Evolutionary conservation across 139 green algal species (phyloP).

Genomic region (Spirogloea muscicola): DNA sequence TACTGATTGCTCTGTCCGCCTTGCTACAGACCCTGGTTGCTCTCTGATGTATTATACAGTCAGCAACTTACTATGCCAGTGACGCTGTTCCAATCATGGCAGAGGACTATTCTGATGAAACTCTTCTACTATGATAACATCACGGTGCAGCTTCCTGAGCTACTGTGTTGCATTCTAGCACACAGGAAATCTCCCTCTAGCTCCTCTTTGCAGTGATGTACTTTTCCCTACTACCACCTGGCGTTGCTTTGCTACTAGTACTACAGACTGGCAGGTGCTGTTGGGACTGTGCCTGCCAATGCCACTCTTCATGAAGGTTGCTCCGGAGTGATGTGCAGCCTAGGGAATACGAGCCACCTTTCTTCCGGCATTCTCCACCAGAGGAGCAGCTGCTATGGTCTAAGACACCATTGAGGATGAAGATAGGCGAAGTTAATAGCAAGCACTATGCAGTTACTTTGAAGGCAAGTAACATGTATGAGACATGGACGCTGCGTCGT

Average conservation of each 20-base stretch:
- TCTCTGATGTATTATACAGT: background rate
- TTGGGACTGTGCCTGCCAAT: too few relatives aligned
- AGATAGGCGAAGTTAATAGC: slow-evolving; percentile 41
- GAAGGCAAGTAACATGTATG: slow-evolving; percentile 45
- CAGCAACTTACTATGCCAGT: background rate
- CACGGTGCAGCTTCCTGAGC: slow-evolving; percentile 10
- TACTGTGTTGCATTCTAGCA: background rate
- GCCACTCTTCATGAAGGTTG: too few relatives aligned
- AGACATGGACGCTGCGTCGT: too few relatives aligned
- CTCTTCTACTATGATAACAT: slow-evolving; percentile 41
- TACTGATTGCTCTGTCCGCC: too few relatives aligned
- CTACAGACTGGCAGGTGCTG: too few relatives aligned
- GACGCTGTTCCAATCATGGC: background rate
- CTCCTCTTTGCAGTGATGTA: slow-evolving; percentile 7
- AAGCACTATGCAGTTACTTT: slow-evolving; percentile 29
- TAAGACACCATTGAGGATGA: slow-evolving; percentile 41
- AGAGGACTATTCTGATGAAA: slow-evolving; percentile 42
- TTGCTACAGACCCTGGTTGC: too few relatives aligned
- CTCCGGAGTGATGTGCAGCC: slow-evolving; percentile 21
- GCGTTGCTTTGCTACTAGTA: background rate
- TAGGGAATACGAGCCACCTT: slow-evolving; percentile 46
- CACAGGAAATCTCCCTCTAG: background rate
- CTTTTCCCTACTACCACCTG: background rate
- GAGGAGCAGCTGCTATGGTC: slow-evolving; percentile 25
- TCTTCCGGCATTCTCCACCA: slow-evolving; percentile 7